Base-by-base conservation (phyloP, 2,329 filamentous ascomycete species). In the Thielaviopsis musarum region DNA sequence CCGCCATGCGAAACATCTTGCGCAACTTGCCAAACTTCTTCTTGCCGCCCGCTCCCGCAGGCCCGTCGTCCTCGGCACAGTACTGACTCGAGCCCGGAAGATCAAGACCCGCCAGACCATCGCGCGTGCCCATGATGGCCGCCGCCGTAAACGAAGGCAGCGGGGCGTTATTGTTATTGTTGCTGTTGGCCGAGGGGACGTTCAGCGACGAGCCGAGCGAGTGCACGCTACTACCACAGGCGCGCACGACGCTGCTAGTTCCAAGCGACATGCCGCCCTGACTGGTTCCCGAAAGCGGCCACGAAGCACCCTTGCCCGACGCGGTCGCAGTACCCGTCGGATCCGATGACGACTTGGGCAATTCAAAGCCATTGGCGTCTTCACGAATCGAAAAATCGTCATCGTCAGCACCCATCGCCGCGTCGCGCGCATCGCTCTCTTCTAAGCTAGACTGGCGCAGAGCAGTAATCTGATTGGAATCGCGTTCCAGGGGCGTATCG, bases 1-100 rank as follows among this genome's bases (percentile, higher is more conserved):
- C 74, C 62, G 77, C 67, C 60, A 78, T 67, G 51, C 74, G 69
- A 70, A 88, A 85, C 69, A 85, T 84, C 68, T 75, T 80, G 68
- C 85, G 80, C 67, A 88, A 69, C 59, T 74, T 72, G 51, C 77
- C 76, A 69, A 88, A 88, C 70, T 84, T 86, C 76, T 87, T 88
- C 72, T 78, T 81, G 72, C 45, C 17, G n/a, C 13, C 24, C 28
- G 26, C 24, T 9, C 48, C 56, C 45, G 45, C n/a, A 53, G 7
- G 12, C 10, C 28, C 24, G 28, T 56, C 54, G 15, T 41, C 24
- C 21, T 49, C 41, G 17, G 28, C 38, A 12, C 22, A 28, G 9
- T 51, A 41, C 5, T 21, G 55, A 15, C 38, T 21, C 10, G 10
- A 19, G 24, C 4, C 19, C 17, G 38, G 38, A 15, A 45, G 13